Percentiles rank a stretch among this genome's conserved stretches.
phyloP scores from a whole-genome alignment of 768 basidiomycete species.

The Termitomyces sp. region DNA sequence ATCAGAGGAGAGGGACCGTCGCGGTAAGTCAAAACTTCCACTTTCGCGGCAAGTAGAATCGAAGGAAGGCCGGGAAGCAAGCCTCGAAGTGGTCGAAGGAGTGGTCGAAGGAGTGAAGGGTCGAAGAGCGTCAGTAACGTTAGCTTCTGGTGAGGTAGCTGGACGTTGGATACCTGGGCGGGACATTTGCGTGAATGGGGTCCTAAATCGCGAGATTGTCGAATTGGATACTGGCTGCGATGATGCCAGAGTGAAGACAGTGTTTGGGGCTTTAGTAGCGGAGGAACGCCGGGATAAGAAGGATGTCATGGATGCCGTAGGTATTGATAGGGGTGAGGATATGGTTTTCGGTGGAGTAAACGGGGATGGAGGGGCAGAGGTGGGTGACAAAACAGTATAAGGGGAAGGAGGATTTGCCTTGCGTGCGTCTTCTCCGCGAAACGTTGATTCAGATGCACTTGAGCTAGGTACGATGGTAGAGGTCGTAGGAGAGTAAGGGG shows the following conservation, averaged over 20 bases:
- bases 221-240: not conserved
- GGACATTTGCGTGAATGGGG: constrained; percentile 1
- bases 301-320: constrained; percentile 6
- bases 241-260: not conserved
- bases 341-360: not conserved
- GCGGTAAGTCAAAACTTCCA: constrained; percentile 9
- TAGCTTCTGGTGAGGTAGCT: not conserved
- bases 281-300: constrained; percentile 6
- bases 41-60: constrained; percentile 8
- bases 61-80: constrained; percentile 1
- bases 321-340: constrained; percentile 2
- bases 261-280: not conserved
- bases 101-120: constrained; percentile 8
- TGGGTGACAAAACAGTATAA: not conserved
- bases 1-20: constrained; percentile 3
- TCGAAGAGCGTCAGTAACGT: not conserved
- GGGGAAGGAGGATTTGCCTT: constrained; percentile 9
- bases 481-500: not conserved
- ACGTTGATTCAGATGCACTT: constrained; percentile 7
- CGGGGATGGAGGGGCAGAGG: constrained; percentile 7
- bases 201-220: constrained; percentile 4
- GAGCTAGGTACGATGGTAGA: constrained; percentile 1
- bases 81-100: constrained; percentile 6
- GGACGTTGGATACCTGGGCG: not conserved
- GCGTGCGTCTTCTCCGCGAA: not conserved